Percentiles rank a stretch among this genome's conserved stretches.
phyloP scores from a whole-genome alignment of 1,139 yeast genomes.

The Lodderomyces parapsilosis region DNA sequence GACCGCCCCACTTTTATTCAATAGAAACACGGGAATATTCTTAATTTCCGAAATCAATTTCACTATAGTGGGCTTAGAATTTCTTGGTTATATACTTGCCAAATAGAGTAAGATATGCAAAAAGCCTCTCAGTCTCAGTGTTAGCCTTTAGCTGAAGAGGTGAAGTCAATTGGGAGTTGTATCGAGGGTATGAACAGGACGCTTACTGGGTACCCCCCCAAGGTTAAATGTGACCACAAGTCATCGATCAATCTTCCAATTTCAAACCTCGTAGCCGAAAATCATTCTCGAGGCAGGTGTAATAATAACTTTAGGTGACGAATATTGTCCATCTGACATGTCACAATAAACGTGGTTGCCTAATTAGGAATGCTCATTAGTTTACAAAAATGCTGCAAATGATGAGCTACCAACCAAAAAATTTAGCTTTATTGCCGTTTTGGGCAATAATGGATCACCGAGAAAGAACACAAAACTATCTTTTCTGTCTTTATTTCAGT shows the following conservation, averaged over 20 bases:
- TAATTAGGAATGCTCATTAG: conserved; percentile 2
- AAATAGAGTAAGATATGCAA: background rate
- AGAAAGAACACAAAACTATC: background rate
- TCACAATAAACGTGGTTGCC: background rate
- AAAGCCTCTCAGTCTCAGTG: background rate
- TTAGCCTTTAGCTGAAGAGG: background rate
- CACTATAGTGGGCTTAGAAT: background rate
- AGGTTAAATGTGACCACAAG: too few relatives aligned
- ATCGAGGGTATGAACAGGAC: too few relatives aligned
- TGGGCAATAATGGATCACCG: conserved; percentile 1
- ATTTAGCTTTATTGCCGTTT: background rate
- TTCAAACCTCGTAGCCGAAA: background rate
- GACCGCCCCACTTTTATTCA: background rate
- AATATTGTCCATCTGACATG: too few relatives aligned
- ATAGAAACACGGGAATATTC: background rate
- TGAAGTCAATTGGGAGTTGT: background rate
- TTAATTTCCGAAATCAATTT: background rate
- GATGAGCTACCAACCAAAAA: background rate
- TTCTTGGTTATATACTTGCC: background rate
- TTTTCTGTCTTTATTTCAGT: background rate
- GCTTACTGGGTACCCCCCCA: too few relatives aligned
- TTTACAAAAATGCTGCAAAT: conserved; percentile 1
- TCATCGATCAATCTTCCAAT: too few relatives aligned
- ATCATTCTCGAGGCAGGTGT: background rate
- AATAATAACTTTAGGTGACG: too few relatives aligned